Evolutionary conservation across 2,329 filamentous ascomycete genomes (phyloP), one percentile per base, ranked within the genome.

Genomic region (Diaporthe helianthi): DNA sequence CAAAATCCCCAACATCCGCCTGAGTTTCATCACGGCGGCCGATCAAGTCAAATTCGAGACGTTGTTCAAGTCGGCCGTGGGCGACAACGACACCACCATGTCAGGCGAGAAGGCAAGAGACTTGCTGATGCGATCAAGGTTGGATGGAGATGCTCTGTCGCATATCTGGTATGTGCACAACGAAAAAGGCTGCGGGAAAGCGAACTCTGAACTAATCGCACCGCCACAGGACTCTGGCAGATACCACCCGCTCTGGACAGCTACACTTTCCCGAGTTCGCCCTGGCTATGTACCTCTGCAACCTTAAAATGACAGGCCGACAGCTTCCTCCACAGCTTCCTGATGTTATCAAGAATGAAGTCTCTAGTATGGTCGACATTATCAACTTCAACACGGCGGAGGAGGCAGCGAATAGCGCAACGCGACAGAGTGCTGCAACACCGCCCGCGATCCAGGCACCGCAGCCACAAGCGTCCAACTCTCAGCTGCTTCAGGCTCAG

Each of bases 321-420:
- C 84, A 90, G 0, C 81, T 99, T 29, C 96, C 96, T 0, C 77
- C 85, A 2, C 80, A 78, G 7, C 85, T 99, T 12, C 96, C 96
- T 0, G 94, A 98, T 38, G 91, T 89, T 70, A 90, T 99, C 73
- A 92, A 90, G 83, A 99, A 99, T 76, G 96, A 99, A 80, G 96
- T 99, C 22, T 98, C 95, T 4, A 97, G 96, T 81, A 98, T 99
- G 94, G 96, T 99, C 49, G 96, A 99, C 78, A 99, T 99, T 68
- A 99, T 99, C 77, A 97, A 94, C 70, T 99, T 99, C 78, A 93
- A 91, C 74, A 88, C 98, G 29, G 89, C 89, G 0, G 96, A 99
- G 73, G 91, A 95, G 33, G 83, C 83, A 47, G 83, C 82, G 6
- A 77, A 78, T 17, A 74, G 82, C 49, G 81, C 86, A 24, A 80